Evolutionary conservation across 345 rosid genomes (phyloP), one percentile per base, ranked within the genome.

Genomic region (Hibiscus trionum): DNA sequence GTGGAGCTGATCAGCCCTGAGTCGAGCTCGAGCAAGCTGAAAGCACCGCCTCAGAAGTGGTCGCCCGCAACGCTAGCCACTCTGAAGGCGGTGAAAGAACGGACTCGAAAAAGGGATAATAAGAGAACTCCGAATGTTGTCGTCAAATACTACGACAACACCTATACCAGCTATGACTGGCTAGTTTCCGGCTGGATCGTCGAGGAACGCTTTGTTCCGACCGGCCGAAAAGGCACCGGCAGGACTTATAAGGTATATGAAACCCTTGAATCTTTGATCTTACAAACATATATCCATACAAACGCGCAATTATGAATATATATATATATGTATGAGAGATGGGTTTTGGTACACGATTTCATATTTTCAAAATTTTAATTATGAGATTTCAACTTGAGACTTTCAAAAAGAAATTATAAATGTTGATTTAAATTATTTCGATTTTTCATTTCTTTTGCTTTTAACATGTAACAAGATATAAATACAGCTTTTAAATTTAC

Each of bases 131-230:
- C 24, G 1, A 7, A 11, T 1, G 4, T 4, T 3, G 24, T 7
- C 3, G 2, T 4, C 2, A 24, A 37, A 6, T 37, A 37, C 14
- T 35, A n/a, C n/a, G 77, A 77, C 39, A 61, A 53, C 53, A 52
- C 58, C 8, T 17, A 55, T 19, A 0, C 3, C 2, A 0, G 1
- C 14, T 55, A 55, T 19, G 12, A 55, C 0, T 55, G 12, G 59
- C 17, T 78, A 49, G 58, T 59, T 8, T 27, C 24, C 0, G 72
- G 78, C 1, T 78, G 78, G 75, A 1, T 78, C 0, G 63, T 8
- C 1, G 81, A 75, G 7, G 73, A 78, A 19, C 53, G 70, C 0
- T 2, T 12, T 3, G 31, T 78, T 47, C n/a, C 4, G 0, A 2
- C 3, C 0, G 73, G 73, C 2, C 50, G 66, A 7, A 0, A 0